Base-by-base conservation (phyloP, 2,329 filamentous ascomycete species). In the Coniochaeta ligniaria region DNA sequence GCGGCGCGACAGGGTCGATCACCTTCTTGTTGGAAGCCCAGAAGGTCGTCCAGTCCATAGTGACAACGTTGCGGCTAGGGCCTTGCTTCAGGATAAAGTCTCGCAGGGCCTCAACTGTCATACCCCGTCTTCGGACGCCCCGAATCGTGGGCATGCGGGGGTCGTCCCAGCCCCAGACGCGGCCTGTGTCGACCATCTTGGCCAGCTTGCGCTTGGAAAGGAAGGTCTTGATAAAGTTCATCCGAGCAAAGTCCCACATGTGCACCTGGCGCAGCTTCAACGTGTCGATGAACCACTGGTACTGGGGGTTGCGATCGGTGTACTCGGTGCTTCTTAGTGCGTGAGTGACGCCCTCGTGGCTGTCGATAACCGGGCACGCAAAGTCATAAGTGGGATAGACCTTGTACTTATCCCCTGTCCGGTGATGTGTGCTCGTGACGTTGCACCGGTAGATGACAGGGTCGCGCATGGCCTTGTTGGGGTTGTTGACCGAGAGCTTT, bases 391-490 rank as follows among this genome's bases (percentile, higher is more conserved):
- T 94, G 36, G 90, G 90, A 75, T 94, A 94, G 71, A 92, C 88
- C 77, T 93, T 94, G 89, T 90, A 94, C 63, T 81, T 85, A 61
- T 79, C 83, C 35, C 90, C 90, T 1, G 91, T 95, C 66, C 91
- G 86, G 78, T 95, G 91, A 74, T 95, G 90, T 22, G 80, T 67
- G 56, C 80, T 78, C 61, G 81, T 80, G 63, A 79, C 69, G 72
- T 96, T 96, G 84, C 92, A 97, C 66, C 95, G 88, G 82, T 97
- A 98, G 74, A 99, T 96, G 75, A 98, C 93, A 14, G 95, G 95
- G 74, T 99, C 95, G 66, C 95, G 85, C 84, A 98, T 88, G 59
- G 95, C 92, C 77, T 96, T 96, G 81, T 99, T 98, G 65, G 90
- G 90, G 76, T 95, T 90, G 74, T 96, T 91, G 67, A 90, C 85